These are phyloP conservation scores for Phoenix roebelenii DNA, from an alignment of 176 grass and related monocot genomes.

Conservation along the genomic window DNA sequence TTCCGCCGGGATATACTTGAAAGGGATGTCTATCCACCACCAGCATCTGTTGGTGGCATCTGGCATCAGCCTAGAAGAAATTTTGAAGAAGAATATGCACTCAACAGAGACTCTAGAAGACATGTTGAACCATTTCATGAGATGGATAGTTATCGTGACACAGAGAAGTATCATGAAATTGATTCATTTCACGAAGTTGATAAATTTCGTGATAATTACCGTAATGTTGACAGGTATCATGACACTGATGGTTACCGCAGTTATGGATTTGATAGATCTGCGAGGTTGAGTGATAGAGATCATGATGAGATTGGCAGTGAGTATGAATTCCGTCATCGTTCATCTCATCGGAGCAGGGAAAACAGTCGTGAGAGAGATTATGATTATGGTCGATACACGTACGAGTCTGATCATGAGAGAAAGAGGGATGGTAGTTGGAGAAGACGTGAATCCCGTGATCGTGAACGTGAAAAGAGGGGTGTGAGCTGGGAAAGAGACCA, in stretches of 20 bases:
- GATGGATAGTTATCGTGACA: constrained; percentile 24
- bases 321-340: constrained; percentile 37
- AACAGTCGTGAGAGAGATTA: constrained; percentile 56
- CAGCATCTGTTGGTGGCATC: constrained; percentile 37
- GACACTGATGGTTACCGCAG: constrained; percentile 49
- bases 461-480: constrained; percentile 47
- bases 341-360: constrained; percentile 51
- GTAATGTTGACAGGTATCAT: constrained; percentile 43
- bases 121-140: constrained; percentile 27
- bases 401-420: constrained; percentile 66
- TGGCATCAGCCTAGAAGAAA: constrained; percentile 75
- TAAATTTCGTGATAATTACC: constrained; percentile 44
- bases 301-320: constrained; percentile 37
- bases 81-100: constrained; percentile 56
- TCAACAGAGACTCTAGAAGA: constrained; percentile 64
- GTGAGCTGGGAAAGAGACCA: constrained; percentile 61
- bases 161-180: constrained; percentile 37
- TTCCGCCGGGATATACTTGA: constrained; percentile 46
- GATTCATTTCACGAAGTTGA: constrained; percentile 42
- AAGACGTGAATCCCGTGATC: constrained; percentile 46
- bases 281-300: constrained; percentile 67
- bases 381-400: constrained; percentile 43
- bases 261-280: constrained; percentile 76
- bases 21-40: constrained; percentile 60
- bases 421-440: constrained; percentile 56